phyloP scores from a whole-genome alignment of 225 moss, liverwort and hornwort species.

The Thuidium tamariscinum region DNA sequence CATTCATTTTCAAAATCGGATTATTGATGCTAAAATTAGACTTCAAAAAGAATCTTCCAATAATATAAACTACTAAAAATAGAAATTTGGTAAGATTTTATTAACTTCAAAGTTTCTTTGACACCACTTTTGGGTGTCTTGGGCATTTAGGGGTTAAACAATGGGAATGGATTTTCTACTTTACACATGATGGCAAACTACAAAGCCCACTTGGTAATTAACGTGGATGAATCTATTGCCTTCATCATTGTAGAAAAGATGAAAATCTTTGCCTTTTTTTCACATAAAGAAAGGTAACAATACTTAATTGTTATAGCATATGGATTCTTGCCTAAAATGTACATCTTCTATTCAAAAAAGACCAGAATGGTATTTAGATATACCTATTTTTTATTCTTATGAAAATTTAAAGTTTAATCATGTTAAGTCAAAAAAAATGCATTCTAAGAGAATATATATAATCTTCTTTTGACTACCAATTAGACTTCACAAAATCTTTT shows the following conservation, averaged over 20 bases:
- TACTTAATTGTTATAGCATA: rapidly evolving
- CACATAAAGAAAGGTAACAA: background rate
- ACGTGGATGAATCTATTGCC: too few relatives aligned
- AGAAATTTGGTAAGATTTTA: too few relatives aligned
- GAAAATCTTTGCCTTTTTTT: background rate
- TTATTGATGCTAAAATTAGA: too few relatives aligned
- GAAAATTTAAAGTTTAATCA: background rate
- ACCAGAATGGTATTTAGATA: background rate
- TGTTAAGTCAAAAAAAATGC: background rate
- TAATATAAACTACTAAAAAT: too few relatives aligned
- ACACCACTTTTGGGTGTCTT: too few relatives aligned
- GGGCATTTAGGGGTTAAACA: too few relatives aligned
- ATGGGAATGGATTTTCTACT: background rate
- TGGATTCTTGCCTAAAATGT: background rate
- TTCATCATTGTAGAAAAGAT: rapidly evolving
- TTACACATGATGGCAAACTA: background rate
- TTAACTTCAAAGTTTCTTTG: too few relatives aligned
- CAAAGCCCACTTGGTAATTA: too few relatives aligned
- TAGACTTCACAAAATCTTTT: rapidly evolving
- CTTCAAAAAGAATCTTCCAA: too few relatives aligned
- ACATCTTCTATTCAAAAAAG: background rate
- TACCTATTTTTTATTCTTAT: background rate
- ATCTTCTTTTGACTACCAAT: background rate
- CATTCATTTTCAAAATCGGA: too few relatives aligned
- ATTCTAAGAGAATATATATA: background rate